Conservation (phyloP, 2,329 filamentous ascomycete genomes). For the Aspergillus tamarii region DNA sequence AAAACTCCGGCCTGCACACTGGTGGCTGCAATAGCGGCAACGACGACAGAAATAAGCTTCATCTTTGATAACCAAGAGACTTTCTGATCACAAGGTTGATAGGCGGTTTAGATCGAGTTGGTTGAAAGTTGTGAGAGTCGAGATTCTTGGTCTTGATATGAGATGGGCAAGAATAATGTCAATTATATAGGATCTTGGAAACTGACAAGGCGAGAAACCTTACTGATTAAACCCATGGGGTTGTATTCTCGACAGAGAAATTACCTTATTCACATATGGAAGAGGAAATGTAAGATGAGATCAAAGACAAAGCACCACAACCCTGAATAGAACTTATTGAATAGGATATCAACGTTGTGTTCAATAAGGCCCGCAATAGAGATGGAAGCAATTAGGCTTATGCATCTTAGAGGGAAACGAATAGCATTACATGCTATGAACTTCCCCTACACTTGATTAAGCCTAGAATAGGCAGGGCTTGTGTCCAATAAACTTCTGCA, state of each 20-base stretch:
- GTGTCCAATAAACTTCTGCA: not conserved
- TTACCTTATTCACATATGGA: constrained; percentile 13
- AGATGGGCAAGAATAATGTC: not conserved
- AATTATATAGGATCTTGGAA: constrained; percentile 9
- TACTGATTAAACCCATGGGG: not conserved
- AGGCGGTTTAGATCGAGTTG: not conserved
- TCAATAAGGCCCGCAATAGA: constrained; percentile 7
- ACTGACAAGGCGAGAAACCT: not conserved
- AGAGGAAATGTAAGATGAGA: constrained; percentile 1
- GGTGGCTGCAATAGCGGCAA: constrained; percentile 46
- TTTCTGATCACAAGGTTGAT: not conserved
- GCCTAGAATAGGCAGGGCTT: not conserved
- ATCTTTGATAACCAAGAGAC: constrained; percentile 35
- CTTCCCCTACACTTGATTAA: not conserved
- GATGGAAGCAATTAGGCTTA: not conserved
- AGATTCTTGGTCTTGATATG: not conserved
- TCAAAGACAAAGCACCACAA: not conserved
- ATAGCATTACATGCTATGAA: not conserved
- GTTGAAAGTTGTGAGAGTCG: not conserved
- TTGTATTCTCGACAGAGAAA: constrained; percentile 4
- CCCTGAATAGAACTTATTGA: not conserved
- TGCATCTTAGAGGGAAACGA: not conserved
- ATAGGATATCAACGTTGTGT: not conserved
- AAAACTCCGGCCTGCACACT: constrained; percentile 34
- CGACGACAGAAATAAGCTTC: constrained; percentile 52